Percentiles rank a stretch among this genome's conserved stretches.
Evolutionary conservation across 2,329 filamentous ascomycete genomes (phyloP).

Genomic region (Apiospora arundinis): DNA sequence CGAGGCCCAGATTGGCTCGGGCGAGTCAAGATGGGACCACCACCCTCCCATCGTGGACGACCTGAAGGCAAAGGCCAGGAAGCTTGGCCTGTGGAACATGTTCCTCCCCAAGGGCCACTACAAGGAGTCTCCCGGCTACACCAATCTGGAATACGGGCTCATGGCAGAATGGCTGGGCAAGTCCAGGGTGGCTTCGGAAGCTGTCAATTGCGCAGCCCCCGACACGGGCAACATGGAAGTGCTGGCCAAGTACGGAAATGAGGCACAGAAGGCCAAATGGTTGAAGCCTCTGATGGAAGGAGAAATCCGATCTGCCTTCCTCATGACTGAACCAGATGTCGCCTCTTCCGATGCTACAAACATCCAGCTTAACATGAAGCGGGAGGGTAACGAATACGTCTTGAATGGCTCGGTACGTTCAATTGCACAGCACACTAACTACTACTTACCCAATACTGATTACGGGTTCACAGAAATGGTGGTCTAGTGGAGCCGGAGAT

Average conservation of each 20-base stretch:
- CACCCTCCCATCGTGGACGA: conserved; percentile 87
- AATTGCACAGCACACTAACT: background rate
- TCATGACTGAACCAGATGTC: conserved; percentile 92
- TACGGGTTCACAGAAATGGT: conserved; percentile 80
- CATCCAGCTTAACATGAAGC: conserved; percentile 81
- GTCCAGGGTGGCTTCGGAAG: conserved; percentile 82
- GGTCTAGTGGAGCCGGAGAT: conserved; percentile 95
- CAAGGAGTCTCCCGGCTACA: conserved; percentile 92
- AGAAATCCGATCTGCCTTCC: conserved; percentile 85
- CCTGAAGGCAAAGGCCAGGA: conserved; percentile 82
- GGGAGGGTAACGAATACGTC: conserved; percentile 87
- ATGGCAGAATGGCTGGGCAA: conserved; percentile 97
- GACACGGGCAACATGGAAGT: conserved; percentile 98
- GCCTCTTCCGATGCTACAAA: conserved; percentile 93
- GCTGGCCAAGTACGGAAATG: conserved; percentile 87
- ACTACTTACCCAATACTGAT: background rate
- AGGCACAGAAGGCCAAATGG: conserved; percentile 85
- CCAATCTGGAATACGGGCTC: conserved; percentile 94
- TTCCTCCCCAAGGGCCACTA: conserved; percentile 96
- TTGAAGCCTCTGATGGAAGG: conserved; percentile 81
- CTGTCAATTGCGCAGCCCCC: conserved; percentile 87
- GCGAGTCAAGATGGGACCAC: conserved; percentile 76
- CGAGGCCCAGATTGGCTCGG: conserved; percentile 79
- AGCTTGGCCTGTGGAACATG: conserved; percentile 96
- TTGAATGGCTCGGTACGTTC: conserved; percentile 69